These are phyloP conservation scores for Aspergillus cristatus DNA, from an alignment of 495 filamentous ascomycete species.

Conservation along the genomic window DNA sequence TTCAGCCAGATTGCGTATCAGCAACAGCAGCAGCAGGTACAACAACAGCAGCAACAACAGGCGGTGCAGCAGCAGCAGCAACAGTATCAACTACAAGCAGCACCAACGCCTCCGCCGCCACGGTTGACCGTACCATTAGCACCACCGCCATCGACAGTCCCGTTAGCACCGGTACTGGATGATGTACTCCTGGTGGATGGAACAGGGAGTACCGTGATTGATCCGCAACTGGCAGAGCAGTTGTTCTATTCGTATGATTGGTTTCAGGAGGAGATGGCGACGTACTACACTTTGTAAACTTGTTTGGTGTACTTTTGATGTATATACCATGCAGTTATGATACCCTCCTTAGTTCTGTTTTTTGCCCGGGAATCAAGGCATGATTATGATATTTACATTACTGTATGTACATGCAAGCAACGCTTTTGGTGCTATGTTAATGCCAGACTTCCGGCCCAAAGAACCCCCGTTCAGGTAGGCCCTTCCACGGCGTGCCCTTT, in stretches of 20 bases:
- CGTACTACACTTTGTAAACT: constrained; percentile 33
- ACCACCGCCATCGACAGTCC: constrained; percentile 27
- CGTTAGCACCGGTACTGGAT: constrained; percentile 34
- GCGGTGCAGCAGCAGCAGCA: constrained; percentile 10
- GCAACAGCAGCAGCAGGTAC: constrained; percentile 20
- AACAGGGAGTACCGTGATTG: constrained; percentile 25
- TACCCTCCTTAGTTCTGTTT: neutral
- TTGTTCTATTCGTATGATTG: constrained; percentile 36
- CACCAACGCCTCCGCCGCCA: constrained; percentile 7
- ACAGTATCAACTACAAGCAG: constrained; percentile 14
- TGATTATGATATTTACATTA: no score
- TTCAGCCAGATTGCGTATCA: constrained; percentile 38
- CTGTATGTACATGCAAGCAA: no score
- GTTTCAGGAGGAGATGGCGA: constrained; percentile 39
- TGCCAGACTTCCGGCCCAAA: constrained; percentile 65
- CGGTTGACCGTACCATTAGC: constrained; percentile 12
- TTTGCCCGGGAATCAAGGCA: no score
- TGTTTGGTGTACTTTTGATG: neutral
- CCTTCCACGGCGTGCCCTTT: constrained; percentile 32
- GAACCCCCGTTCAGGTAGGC: constrained; percentile 34
- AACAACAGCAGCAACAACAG: constrained; percentile 13
- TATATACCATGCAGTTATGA: neutral
- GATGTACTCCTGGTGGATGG: constrained; percentile 32
- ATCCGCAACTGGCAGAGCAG: constrained; percentile 34
- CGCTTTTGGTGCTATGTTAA: no score